Evolutionary conservation across 129 eudicot species (phyloP).

Genomic region (Lactuca saligna): DNA sequence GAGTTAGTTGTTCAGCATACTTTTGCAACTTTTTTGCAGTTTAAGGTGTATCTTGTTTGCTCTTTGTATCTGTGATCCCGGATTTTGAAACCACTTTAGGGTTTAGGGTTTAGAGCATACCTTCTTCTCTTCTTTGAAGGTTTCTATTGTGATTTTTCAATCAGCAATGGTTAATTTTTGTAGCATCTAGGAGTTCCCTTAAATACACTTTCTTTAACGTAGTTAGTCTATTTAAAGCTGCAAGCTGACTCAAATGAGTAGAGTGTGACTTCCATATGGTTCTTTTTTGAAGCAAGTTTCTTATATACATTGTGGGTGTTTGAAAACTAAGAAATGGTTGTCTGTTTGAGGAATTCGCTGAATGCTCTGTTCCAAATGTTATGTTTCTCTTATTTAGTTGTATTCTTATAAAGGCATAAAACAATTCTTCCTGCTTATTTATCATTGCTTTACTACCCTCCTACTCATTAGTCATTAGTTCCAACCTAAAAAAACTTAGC

Average conservation of each 20-base stretch:
- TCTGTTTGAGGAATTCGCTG: background rate
- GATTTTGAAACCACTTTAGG: too few relatives aligned
- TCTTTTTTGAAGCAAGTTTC: background rate
- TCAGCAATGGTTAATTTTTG: background rate
- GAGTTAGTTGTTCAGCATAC: too few relatives aligned
- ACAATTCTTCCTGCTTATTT: background rate
- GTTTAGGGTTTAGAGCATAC: too few relatives aligned
- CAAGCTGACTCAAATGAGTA: background rate
- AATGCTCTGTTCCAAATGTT: background rate
- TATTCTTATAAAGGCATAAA: background rate
- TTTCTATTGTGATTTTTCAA: background rate
- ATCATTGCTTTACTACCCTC: too few relatives aligned
- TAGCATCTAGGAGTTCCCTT: too few relatives aligned
- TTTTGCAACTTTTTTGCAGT: too few relatives aligned
- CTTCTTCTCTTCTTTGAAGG: background rate
- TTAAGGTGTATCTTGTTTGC: too few relatives aligned
- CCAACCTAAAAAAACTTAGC: too few relatives aligned
- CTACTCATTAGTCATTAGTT: too few relatives aligned
- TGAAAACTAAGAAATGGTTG: constrained; percentile 7
- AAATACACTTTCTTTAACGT: too few relatives aligned
- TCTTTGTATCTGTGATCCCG: too few relatives aligned
- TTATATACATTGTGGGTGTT: background rate
- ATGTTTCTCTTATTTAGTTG: background rate
- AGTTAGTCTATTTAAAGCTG: too few relatives aligned
- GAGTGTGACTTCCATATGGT: background rate